Base-by-base conservation (phyloP, 1,284 basidiomycete species). In the Ceratobasidium sp. region DNA sequence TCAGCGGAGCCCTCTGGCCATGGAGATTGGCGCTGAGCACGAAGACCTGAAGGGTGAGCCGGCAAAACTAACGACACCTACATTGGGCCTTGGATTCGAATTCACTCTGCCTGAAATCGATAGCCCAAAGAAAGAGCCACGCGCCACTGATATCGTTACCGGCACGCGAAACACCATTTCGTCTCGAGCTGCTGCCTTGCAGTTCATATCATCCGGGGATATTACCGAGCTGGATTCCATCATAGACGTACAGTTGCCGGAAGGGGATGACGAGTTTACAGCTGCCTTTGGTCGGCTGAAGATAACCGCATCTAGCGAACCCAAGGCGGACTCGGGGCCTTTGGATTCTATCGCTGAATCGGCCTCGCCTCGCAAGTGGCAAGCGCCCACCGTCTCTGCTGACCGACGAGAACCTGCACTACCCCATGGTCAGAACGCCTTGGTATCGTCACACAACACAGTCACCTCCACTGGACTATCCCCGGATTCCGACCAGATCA, bases 191-290 rank as follows among this genome's bases (percentile, higher is more conserved):
- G 60, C 60, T 15, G 49, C 60, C 1, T 35, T 64, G 60, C 60
- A 34, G 3, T 64, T 64, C 22, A 20, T 64, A 40, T 25, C 34
- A 10, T 25, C 47, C 20, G 60, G 52, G 13, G 27, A 52, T 20
- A 64, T 64, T 22, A 49, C 35, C 2, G 60, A 64, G n/a, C 31
- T 27, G 43, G 57, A 64, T 47, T 64, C 60, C 15, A 64, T 64
- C 12, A 35, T 64, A 25, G 60, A 64, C 42, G 60, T 64, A 4
- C 60, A 64, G 25, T 27, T 64, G 20, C 60, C 60, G 5, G 32
- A 64, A 12, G 25, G 3, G 31, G 60, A 64, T 13, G 60, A 64
- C 38, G 60, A 64, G 22, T 45, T 27, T 52, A 64, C 60, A 12
- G 34, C 42, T 32, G 12, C 60, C 13, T 35, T 52, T 34, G 29